Base-by-base conservation (phyloP, 2,329 filamentous ascomycete species). In the Alternaria arbusti region DNA sequence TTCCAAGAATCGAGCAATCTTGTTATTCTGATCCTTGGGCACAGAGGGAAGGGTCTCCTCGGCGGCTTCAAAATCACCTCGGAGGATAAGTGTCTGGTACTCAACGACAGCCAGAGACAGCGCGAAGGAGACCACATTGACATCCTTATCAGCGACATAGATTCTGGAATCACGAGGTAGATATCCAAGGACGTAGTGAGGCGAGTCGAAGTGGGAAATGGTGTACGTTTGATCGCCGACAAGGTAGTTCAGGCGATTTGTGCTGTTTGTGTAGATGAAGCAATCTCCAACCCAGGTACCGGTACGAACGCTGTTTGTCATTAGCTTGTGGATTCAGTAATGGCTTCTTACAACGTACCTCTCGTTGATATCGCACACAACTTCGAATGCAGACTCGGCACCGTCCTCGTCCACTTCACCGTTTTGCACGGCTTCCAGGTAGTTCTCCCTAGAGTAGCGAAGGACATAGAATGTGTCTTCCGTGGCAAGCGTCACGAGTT, bases 271-370 rank as follows among this genome's bases (percentile, higher is more conserved):
- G 86, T 98, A 99, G 79, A 98, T 94, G 86, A 99, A 97, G 84
- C 95, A 97, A 83, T 99, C 96, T 66, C 96, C 96, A 61, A 99
- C 92, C 96, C 96, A 99, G 83, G 97, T 92, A 72, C 95, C 96
- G 20, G 95, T 97, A 69, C 93, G 91, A 55, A 98, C 94, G 68
- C 90, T 93, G 65, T 58, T 20, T 15, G 26, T 49, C 32, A 63
- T 61, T 72, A 74, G 72, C 26, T 51, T 46, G 11, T 43, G 49
- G 5, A 20, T 17, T 17, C 25, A n/a, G 23, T 54, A 6, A 10
- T 10, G 4, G 10, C 13, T 13, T 36, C 74, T 73, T 79, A 64
- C 22, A n/a, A 57, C 85, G 76, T 81, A 91, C 90, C 87, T 92
- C 83, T 98, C 96, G 77, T 91, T 95, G 76, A 97, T 94, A 78